Percentiles rank a stretch among this genome's conserved stretches.
Evolutionary conservation across 2,329 filamentous ascomycete genomes (phyloP).

Genomic region (Cordyceps fumosorosea): DNA sequence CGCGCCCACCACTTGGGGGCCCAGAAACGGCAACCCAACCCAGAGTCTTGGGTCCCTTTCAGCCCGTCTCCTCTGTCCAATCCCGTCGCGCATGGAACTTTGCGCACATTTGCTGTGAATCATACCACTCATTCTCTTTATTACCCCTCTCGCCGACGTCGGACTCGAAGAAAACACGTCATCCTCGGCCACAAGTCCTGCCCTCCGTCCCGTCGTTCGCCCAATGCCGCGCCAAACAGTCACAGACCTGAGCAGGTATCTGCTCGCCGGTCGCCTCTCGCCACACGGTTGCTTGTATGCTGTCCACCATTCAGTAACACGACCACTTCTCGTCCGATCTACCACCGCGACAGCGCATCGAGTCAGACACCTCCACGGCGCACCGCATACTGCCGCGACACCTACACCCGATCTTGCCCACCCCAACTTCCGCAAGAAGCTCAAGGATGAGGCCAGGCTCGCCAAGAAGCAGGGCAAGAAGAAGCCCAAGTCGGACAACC

Average conservation of each 20-base stretch:
- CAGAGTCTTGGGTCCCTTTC: constrained; percentile 4
- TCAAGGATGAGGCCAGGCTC: constrained; percentile 65
- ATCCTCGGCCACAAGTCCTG: neutral
- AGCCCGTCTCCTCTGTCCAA: neutral
- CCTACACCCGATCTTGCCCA: constrained; percentile 16
- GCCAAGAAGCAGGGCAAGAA: constrained; percentile 57
- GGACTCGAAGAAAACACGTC: constrained; percentile 8
- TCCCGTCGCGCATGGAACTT: neutral
- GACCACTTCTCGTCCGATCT: constrained; percentile 14
- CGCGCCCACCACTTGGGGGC: constrained; percentile 1
- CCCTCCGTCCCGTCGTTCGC: neutral
- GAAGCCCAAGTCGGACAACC: constrained; percentile 38
- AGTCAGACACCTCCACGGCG: constrained; percentile 26
- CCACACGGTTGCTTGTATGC: constrained; percentile 34
- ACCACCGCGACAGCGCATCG: constrained; percentile 8
- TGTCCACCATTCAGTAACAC: constrained; percentile 15
- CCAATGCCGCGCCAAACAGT: constrained; percentile 40
- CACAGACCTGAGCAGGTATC: constrained; percentile 40
- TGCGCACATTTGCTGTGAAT: neutral
- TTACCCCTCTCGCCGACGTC: neutral
- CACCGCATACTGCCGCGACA: constrained; percentile 20
- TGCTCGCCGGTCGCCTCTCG: constrained; percentile 40
- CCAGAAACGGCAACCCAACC: constrained; percentile 1
- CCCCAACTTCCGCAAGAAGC: constrained; percentile 60
- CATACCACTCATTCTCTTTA: neutral